Evolutionary conservation across 768 basidiomycete genomes (phyloP).

Genomic region (Boletus huronensis): DNA sequence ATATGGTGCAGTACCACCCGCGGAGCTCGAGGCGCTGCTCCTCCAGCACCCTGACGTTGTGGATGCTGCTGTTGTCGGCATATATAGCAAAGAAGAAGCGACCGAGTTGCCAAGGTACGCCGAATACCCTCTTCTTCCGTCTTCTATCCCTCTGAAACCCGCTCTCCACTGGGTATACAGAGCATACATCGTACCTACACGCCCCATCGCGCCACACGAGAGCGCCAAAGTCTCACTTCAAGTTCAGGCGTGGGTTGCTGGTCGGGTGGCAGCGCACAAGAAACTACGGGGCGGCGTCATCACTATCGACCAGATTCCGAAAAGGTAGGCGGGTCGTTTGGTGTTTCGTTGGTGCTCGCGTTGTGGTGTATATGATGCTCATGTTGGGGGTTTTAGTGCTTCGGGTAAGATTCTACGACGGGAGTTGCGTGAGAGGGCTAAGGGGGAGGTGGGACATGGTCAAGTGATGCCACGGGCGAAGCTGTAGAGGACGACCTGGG

Average conservation of each 20-base stretch:
- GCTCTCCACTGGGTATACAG: conserved; percentile 28
- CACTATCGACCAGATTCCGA: conserved; percentile 45
- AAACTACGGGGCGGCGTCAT: conserved; percentile 72
- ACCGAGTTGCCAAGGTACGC: conserved; percentile 76
- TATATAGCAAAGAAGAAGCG: conserved; percentile 60
- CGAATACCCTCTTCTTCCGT: background rate
- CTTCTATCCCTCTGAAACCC: background rate
- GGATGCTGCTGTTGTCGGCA: conserved; percentile 79
- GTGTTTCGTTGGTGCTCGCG: background rate
- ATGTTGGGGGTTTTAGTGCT: conserved; percentile 43
- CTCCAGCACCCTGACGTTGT: conserved; percentile 72
- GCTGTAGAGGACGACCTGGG: conserved; percentile 4
- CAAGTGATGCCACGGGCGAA: conserved; percentile 18
- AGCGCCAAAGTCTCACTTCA: conserved; percentile 37
- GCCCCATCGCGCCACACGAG: conserved; percentile 18
- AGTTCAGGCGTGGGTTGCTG: conserved; percentile 64
- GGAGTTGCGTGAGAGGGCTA: conserved; percentile 66
- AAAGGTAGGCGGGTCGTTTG: conserved; percentile 19
- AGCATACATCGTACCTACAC: conserved; percentile 50
- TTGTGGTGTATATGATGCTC: background rate
- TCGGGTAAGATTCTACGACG: conserved; percentile 86
- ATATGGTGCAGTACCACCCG: conserved; percentile 63
- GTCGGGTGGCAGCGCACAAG: conserved; percentile 74
- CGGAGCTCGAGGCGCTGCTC: conserved; percentile 77
- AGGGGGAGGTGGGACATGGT: conserved; percentile 43